A percentile compares a stretch with the other conserved stretches of the same genome.
These are phyloP conservation scores for Debaryomycetaceae sp. DNA, from an alignment of 1,139 yeast genomes.

Conservation along the genomic window DNA sequence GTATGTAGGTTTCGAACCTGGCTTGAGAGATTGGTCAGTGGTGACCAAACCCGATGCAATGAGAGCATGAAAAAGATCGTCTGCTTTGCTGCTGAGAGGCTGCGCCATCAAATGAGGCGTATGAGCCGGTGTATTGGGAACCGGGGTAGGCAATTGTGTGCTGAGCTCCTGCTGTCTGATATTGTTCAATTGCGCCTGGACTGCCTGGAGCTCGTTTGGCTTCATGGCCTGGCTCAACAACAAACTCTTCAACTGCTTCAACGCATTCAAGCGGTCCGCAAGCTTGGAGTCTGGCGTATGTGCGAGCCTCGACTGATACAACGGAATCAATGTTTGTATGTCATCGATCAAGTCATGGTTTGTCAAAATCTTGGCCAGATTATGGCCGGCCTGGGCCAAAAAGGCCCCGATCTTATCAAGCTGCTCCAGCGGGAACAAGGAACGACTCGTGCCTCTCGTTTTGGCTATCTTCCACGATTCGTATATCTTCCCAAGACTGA, in stretches of 20 bases:
- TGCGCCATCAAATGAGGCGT: constrained; percentile 11
- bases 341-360: constrained; percentile 37
- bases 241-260: constrained; percentile 39
- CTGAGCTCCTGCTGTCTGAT: constrained; percentile 35
- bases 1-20: constrained; percentile 40
- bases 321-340: constrained; percentile 40
- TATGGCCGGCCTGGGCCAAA: constrained; percentile 44
- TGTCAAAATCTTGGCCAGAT: constrained; percentile 12
- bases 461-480: constrained; percentile 74
- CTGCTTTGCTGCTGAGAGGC: constrained; percentile 11
- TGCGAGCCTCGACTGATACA: constrained; percentile 30
- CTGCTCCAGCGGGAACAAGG: constrained; percentile 71
- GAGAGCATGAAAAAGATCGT: constrained; percentile 30
- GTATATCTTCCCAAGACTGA: constrained; percentile 70
- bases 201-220: constrained; percentile 38
- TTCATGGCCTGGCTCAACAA: constrained; percentile 38
- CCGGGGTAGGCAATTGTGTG: constrained; percentile 11
- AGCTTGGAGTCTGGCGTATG: constrained; percentile 32
- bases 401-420: constrained; percentile 73
- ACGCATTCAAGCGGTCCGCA: constrained; percentile 37
- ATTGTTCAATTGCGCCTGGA: constrained; percentile 31
- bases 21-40: constrained; percentile 41
- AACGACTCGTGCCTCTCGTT: constrained; percentile 56
- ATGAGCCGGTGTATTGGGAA: constrained; percentile 13
- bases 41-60: constrained; percentile 36